A percentile compares a stretch with the other conserved stretches of the same genome.
phyloP scores from a whole-genome alignment of 306 rosid species.

The Inga oerstediana region DNA sequence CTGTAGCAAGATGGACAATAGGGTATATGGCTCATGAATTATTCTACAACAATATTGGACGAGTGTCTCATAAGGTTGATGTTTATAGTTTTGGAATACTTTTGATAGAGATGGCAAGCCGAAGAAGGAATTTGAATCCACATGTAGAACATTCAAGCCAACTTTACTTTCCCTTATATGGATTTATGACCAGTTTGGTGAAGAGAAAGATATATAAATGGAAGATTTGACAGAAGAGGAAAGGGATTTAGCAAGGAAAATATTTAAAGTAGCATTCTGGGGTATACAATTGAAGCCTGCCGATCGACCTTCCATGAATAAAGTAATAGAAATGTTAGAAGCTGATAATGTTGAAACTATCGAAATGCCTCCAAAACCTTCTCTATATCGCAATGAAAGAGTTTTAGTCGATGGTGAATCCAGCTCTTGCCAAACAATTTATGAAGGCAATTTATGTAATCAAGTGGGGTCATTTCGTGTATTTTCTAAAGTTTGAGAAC shows the following conservation, averaged over 20 bases:
- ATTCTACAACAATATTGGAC: background rate
- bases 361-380: slow-evolving; percentile 1
- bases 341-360: background rate
- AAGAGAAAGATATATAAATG: background rate
- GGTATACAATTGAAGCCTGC: background rate
- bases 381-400: background rate
- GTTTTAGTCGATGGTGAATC: background rate
- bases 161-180: background rate
- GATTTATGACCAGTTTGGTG: background rate
- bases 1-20: no score
- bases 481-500: no score
- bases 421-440: background rate
- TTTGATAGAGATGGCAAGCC: background rate
- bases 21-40: background rate
- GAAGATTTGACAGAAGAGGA: background rate
- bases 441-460: no score
- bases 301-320: background rate
- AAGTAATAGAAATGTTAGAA: background rate
- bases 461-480: no score
- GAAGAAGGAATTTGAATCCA: background rate
- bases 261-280: background rate
- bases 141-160: background rate
- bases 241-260: background rate
- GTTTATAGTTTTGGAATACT: background rate
- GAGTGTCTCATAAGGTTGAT: background rate